Base-by-base conservation (phyloP, 2,329 filamentous ascomycete species). In the Penicillium polonicum region DNA sequence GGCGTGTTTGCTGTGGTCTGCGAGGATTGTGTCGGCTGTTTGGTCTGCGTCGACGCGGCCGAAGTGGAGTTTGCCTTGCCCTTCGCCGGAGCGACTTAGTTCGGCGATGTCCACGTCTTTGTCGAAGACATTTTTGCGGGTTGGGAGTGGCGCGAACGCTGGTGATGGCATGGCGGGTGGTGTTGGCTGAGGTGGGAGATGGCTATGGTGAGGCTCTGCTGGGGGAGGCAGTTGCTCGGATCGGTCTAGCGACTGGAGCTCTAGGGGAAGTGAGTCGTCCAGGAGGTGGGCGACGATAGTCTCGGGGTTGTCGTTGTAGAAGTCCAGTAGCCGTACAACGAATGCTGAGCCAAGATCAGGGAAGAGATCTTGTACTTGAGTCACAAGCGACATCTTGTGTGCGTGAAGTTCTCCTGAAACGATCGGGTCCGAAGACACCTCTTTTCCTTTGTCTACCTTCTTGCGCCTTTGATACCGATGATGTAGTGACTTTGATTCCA, bases 331-430 rank as follows among this genome's bases (percentile, higher is more conserved):
- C 66, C 84, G 88, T 19, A 90, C 82, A 17, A 97, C 80, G 70
- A 96, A 97, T 0, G 83, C 90, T 4, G 90, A 88, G 5, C 92
- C 92, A 10, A 97, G 79, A 61, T 96, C 86, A 0, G 93, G 91
- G 69, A 97, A 97, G 0, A 97, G 80, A 70, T 99, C 93, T 70
- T 96, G 92, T n/a, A 99, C 83, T 72, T 95, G 91, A 0, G 89
- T 89, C 51, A 97, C 86, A 48, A 93, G 85, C 66, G 89, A 92
- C 85, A 95, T 88, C 42, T 82, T 87, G 73, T 96, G 91, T 23
- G 93, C 78, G 68, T 94, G 90, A 35, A 92, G 78, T 43, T 82
- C 79, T 9, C 74, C 76, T 49, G 76, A 68, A 3, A 69, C 68
- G 6, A 65, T 55, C 19, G 58, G 63, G 13, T 67, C 66, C 25